A percentile compares a stretch with the other conserved stretches of the same genome.
Conservation (phyloP, 116 monocot species). For the Zostera marina region DNA sequence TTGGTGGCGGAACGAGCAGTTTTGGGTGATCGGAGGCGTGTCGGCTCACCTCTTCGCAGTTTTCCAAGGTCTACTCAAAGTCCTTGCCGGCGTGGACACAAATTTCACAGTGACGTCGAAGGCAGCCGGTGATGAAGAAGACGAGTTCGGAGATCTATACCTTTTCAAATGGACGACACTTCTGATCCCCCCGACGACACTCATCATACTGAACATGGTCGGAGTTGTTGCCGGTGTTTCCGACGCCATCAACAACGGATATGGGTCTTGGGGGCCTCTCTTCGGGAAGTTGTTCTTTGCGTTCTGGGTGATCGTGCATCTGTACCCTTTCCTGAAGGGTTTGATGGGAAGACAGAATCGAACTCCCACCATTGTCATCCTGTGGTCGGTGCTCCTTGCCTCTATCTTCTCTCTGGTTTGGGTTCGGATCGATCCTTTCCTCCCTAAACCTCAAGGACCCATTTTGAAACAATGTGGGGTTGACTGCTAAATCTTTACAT, state of each 20-base stretch:
- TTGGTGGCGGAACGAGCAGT: slow-evolving; percentile 99
- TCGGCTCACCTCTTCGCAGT: slow-evolving; percentile 92
- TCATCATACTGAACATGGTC: slow-evolving; percentile 89
- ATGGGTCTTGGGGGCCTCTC: slow-evolving; percentile 79
- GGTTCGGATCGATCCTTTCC: slow-evolving; percentile 92
- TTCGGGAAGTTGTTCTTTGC: slow-evolving; percentile 94
- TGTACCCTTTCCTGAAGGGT: slow-evolving; percentile 91
- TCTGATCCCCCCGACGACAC: slow-evolving; percentile 74
- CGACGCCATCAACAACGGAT: slow-evolving; percentile 87
- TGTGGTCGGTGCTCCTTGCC: slow-evolving; percentile 74
- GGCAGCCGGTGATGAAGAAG: slow-evolving; percentile 40
- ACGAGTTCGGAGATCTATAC: slow-evolving; percentile 58
- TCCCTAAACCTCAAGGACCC: slow-evolving; percentile 58
- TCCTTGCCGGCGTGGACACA: slow-evolving; percentile 72
- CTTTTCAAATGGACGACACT: slow-evolving; percentile 90
- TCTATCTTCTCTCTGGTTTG: slow-evolving; percentile 94
- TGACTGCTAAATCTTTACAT: slow-evolving; percentile 30
- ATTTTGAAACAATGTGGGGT: slow-evolving; percentile 88
- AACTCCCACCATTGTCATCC: slow-evolving; percentile 88
- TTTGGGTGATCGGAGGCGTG: slow-evolving; percentile 95
- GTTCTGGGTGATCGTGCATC: slow-evolving; percentile 84
- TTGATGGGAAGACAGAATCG: slow-evolving; percentile 91
- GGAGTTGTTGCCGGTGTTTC: slow-evolving; percentile 85
- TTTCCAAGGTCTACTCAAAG: slow-evolving; percentile 92
- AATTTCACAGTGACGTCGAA: slow-evolving; percentile 90